These are phyloP conservation scores for Blastobotrys malaysiensis DNA, from an alignment of 1,139 yeast genomes.

Conservation along the genomic window DNA sequence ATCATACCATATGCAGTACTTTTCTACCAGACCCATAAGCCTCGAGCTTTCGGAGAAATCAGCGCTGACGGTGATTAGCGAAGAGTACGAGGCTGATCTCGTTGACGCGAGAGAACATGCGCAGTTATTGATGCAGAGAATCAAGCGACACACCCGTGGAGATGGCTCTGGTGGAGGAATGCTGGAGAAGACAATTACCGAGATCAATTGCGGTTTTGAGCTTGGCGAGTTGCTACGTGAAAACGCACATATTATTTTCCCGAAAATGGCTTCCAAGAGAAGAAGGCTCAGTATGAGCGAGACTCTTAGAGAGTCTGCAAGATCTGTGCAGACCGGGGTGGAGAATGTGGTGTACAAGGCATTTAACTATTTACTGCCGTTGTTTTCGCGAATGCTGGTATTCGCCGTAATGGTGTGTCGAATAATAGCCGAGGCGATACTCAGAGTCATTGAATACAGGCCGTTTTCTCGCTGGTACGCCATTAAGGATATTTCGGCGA, in stretches of 20 bases:
- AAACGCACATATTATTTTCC: constrained; percentile 28
- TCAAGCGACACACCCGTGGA: constrained; percentile 16
- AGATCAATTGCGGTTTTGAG: constrained; percentile 33
- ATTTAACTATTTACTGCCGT: constrained; percentile 16
- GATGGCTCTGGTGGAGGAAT: constrained; percentile 7
- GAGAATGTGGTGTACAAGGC: constrained; percentile 10
- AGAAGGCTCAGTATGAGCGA: constrained; percentile 24
- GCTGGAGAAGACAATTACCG: constrained; percentile 27
- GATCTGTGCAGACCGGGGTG: constrained; percentile 18
- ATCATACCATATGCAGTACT: constrained; percentile 69
- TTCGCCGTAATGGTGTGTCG: constrained; percentile 22
- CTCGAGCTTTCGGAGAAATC: constrained; percentile 49
- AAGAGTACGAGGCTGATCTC: constrained; percentile 30
- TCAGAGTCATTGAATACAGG: constrained; percentile 37
- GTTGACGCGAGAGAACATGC: constrained; percentile 20
- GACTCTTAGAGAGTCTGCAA: constrained; percentile 25
- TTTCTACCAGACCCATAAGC: constrained; percentile 66
- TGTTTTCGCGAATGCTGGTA: constrained; percentile 14
- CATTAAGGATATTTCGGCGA: constrained; percentile 49
- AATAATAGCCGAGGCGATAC: constrained; percentile 33
- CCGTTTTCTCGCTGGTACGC: constrained; percentile 27
- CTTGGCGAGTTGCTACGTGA: constrained; percentile 28
- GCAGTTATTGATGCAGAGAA: constrained; percentile 19
- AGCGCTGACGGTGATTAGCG: constrained; percentile 25
- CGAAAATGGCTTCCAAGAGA: constrained; percentile 21